phyloP scores from a whole-genome alignment of 345 rosid genomes.

The Euphorbia lathyris region DNA sequence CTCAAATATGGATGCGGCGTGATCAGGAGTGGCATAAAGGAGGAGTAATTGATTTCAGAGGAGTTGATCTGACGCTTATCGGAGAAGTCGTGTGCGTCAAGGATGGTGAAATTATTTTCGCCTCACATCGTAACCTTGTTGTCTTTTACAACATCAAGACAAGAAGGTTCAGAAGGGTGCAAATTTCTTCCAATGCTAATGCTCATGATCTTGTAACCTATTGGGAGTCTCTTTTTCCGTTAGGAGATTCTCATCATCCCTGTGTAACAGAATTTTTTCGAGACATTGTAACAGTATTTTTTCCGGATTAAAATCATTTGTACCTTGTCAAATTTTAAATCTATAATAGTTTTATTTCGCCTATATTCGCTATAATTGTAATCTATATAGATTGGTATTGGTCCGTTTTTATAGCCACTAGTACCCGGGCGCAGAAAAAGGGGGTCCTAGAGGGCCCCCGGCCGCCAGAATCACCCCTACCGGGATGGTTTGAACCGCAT shows the following conservation, averaged over 20 bases:
- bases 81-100: slow-evolving; percentile 8
- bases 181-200: neutral
- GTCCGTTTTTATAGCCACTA: too few relatives aligned
- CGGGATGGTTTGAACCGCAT: too few relatives aligned
- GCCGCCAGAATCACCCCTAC: too few relatives aligned
- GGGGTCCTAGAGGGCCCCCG: too few relatives aligned
- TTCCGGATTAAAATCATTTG: too few relatives aligned
- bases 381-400: too few relatives aligned
- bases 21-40: slow-evolving; percentile 5
- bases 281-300: too few relatives aligned
- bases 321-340: too few relatives aligned
- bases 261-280: neutral
- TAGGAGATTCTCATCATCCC: neutral
- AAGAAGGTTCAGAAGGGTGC: neutral
- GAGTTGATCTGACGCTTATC: neutral
- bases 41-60: neutral
- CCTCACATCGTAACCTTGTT: neutral
- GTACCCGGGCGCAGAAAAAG: too few relatives aligned
- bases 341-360: too few relatives aligned
- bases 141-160: neutral
- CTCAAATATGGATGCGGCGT: neutral
- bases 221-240: neutral
- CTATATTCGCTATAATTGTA: too few relatives aligned
- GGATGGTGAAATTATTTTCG: slow-evolving; percentile 10
- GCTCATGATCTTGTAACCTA: neutral